phyloP scores from a whole-genome alignment of 169 alveolate genomes.

The Plasmodium ovale region DNA sequence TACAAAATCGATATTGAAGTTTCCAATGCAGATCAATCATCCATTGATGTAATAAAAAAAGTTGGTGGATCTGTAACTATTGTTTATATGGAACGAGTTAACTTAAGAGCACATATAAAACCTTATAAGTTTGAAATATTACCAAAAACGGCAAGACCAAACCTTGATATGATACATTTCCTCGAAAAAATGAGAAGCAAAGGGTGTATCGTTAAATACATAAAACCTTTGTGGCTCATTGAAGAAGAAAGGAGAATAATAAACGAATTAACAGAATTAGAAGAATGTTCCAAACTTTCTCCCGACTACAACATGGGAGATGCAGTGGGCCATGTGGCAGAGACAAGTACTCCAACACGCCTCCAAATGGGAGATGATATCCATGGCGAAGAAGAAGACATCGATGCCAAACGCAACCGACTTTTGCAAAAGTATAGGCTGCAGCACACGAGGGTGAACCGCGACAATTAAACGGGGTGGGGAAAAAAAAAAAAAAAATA shows the following conservation, averaged over 20 bases:
- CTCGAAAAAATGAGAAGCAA: constrained; percentile 89
- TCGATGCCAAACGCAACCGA: constrained; percentile 5
- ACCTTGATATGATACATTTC: constrained; percentile 84
- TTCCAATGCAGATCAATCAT: constrained; percentile 91
- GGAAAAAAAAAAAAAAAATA: too few relatives aligned
- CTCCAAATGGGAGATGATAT: neutral
- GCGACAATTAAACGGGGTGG: neutral
- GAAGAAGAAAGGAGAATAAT: constrained; percentile 86
- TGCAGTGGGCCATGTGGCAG: neutral
- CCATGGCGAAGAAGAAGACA: constrained; percentile 7
- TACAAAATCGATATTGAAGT: constrained; percentile 91
- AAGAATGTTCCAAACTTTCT: constrained; percentile 80
- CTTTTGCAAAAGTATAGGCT: constrained; percentile 34
- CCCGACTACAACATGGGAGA: constrained; percentile 8
- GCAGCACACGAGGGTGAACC: constrained; percentile 14
- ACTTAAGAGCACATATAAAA: constrained; percentile 89
- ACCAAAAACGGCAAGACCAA: constrained; percentile 90
- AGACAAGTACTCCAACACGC: neutral
- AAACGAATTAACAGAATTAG: constrained; percentile 85
- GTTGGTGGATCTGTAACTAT: constrained; percentile 91
- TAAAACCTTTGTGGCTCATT: constrained; percentile 92
- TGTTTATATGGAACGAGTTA: constrained; percentile 87
- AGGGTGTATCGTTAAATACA: constrained; percentile 89
- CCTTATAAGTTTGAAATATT: constrained; percentile 90
- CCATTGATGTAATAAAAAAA: constrained; percentile 88